phyloP scores from a whole-genome alignment of 2,329 filamentous ascomycete species.

The Tolypocladium amazonense region DNA sequence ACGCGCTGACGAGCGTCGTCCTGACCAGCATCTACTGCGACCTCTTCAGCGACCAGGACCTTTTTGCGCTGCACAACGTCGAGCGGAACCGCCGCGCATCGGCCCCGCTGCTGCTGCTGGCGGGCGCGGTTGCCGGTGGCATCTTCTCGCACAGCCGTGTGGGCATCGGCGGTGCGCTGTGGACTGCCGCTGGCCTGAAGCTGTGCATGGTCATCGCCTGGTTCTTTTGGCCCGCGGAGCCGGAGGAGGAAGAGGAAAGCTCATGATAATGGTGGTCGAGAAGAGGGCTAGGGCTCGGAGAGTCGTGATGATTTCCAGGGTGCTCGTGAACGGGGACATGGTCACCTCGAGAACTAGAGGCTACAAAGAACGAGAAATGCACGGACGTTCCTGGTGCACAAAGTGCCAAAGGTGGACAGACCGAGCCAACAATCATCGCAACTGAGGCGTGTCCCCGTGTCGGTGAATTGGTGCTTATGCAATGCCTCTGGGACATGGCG shows the following conservation, averaged over 20 bases:
- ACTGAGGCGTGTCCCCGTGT: too few relatives aligned
- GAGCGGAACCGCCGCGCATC: constrained; percentile 40
- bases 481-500: too few relatives aligned
- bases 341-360: too few relatives aligned
- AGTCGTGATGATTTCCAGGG: too few relatives aligned
- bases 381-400: too few relatives aligned
- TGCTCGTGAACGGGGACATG: too few relatives aligned
- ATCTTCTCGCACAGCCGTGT: constrained; percentile 34
- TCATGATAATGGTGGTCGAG: too few relatives aligned
- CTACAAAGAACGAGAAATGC: too few relatives aligned
- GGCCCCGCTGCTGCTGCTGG: constrained; percentile 37
- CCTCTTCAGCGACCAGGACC: constrained; percentile 53
- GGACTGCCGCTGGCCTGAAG: constrained; percentile 50
- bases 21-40: constrained; percentile 77
- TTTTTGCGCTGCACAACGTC: constrained; percentile 33
- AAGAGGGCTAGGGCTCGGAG: too few relatives aligned
- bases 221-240: constrained; percentile 48
- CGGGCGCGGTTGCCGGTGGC: constrained; percentile 40
- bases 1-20: constrained; percentile 66
- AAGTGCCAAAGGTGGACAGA: too few relatives aligned
- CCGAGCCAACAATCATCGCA: too few relatives aligned
- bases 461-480: too few relatives aligned
- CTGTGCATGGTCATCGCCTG: constrained; percentile 43
- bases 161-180: constrained; percentile 44
- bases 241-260: constrained; percentile 16